Conservation (phyloP, 139 green algal species). For the Coelastrella sp. region DNA sequence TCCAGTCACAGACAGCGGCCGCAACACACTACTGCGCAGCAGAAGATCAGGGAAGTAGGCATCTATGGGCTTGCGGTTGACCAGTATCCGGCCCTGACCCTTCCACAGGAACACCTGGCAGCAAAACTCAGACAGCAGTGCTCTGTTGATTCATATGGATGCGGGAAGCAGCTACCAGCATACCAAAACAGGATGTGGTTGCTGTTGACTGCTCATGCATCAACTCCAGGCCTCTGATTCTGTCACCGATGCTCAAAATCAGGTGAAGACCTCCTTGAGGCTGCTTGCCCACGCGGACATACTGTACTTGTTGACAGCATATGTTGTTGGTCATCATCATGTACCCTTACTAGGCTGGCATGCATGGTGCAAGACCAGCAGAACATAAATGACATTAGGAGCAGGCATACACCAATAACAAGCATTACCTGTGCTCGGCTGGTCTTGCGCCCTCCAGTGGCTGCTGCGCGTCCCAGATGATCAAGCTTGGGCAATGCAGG, state of each 20-base stretch:
- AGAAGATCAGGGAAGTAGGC: conserved; percentile 79
- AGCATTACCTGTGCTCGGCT: conserved; percentile 49
- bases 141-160: no score
- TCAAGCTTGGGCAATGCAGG: conserved; percentile 67
- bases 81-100: conserved; percentile 69
- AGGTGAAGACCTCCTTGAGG: no score
- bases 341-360: no score
- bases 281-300: no score
- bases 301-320: no score
- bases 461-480: conserved; percentile 67
- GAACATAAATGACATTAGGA: no score
- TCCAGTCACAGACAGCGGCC: conserved; percentile 82
- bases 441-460: conserved; percentile 60
- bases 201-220: no score
- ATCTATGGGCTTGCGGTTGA: conserved; percentile 82
- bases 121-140: background rate
- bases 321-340: no score
- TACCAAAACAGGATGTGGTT: background rate
- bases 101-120: conserved; percentile 59
- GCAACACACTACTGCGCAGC: conserved; percentile 72
- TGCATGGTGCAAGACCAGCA: no score
- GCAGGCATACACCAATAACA: background rate
- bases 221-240: no score
- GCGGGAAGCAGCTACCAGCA: no score
- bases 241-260: no score